These are phyloP conservation scores for Mucor lusitanicus DNA, from an alignment of 371 early-diverging fungal species.

Conservation along the genomic window DNA sequence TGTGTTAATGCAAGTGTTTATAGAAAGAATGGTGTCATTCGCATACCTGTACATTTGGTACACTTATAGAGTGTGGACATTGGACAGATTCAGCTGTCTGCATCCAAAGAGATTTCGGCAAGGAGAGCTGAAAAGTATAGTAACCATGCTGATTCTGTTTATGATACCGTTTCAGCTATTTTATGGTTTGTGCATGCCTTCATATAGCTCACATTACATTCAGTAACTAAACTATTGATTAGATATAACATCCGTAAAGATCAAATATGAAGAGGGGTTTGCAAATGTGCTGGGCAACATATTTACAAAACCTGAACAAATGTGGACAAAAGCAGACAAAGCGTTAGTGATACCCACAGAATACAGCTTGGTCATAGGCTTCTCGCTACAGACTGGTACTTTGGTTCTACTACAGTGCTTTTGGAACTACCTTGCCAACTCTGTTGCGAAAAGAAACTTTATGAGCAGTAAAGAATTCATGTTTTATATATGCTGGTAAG, in stretches of 20 bases:
- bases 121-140: constrained; percentile 52
- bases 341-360: constrained; percentile 41
- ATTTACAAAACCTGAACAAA: constrained; percentile 38
- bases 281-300: constrained; percentile 32
- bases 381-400: constrained; percentile 53
- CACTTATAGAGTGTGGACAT: constrained; percentile 40
- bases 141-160: constrained; percentile 44
- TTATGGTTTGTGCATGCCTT: constrained; percentile 37
- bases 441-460: constrained; percentile 48
- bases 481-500: constrained; percentile 42
- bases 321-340: constrained; percentile 50
- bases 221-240: not conserved
- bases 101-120: constrained; percentile 36
- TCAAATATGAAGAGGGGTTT: constrained; percentile 55
- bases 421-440: constrained; percentile 55
- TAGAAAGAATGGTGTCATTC: constrained; percentile 47
- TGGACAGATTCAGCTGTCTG: constrained; percentile 42
- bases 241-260: constrained; percentile 48
- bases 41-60: constrained; percentile 41
- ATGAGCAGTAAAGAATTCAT: constrained; percentile 53
- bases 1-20: not conserved
- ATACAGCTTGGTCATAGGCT: constrained; percentile 37
- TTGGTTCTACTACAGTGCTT: constrained; percentile 53
- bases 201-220: not conserved
- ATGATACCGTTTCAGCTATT: constrained; percentile 54